Evolutionary conservation across 371 early-diverging fungal species (phyloP), one percentile per base, ranked within the genome.

Genomic region (Haplosporangium sp.): DNA sequence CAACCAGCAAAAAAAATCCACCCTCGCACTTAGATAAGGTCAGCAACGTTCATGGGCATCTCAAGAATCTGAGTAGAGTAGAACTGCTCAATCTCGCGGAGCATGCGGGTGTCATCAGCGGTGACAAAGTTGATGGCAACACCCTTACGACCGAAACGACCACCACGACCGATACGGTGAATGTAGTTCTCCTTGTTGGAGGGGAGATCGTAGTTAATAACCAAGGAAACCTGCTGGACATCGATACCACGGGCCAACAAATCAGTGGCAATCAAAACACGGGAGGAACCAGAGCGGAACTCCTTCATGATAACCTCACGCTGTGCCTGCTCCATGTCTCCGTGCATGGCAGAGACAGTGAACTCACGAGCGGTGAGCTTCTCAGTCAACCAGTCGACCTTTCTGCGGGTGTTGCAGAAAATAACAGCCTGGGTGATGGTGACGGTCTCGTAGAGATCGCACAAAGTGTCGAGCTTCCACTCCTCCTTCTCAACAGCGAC

Each of bases 61-160:
- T 96, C 96, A 67, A 94, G 92, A 76, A 99, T 95, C 87, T 97
- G 98, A 57, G 99, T 99, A 82, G 92, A 93, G 92, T 99, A 99
- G 93, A 96, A 98, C 86, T 95, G 93, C 89, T 99, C 99, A 77
- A 86, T 88, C 88, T 88, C 97, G 76, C 95, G 91, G 58, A 98
- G 93, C 84, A 95, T 94, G 71, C 92, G 92, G 84, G 95, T 89
- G 86, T 99, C 99, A 38, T 98, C 97, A 65, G 88, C 88, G 56
- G 92, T 94, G 71, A 99, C 96, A 89, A 99, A 97, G 92, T 99
- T 99, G 88, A 99, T 98, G 63, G 99, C 99, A 71, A 99, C 97
- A 90, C 99, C 99, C 91, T 99, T 99, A 88, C 99, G 94, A 84
- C 99, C 99, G 91, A 98, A 99, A 84, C 99, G 96, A 84, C 99